phyloP scores from a whole-genome alignment of 768 basidiomycete species.

The Tylopilus sp. region DNA sequence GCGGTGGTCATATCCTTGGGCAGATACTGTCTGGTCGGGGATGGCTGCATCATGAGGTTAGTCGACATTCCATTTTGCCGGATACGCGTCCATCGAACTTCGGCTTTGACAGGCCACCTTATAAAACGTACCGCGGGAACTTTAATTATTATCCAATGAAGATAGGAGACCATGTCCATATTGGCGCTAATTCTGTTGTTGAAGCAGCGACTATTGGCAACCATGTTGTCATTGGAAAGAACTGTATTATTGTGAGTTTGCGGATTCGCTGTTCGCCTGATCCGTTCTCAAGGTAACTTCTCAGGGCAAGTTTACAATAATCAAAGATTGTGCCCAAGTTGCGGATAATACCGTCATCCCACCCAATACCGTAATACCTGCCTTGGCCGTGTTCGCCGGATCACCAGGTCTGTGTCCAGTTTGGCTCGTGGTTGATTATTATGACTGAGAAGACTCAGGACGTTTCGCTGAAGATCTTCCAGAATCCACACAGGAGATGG shows the following conservation, averaged over 20 bases:
- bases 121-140: constrained; percentile 85
- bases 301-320: constrained; percentile 94
- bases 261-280: background rate
- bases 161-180: constrained; percentile 92
- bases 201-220: constrained; percentile 96
- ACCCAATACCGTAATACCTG: constrained; percentile 90
- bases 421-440: background rate
- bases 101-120: constrained; percentile 57
- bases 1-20: constrained; percentile 93
- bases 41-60: constrained; percentile 85
- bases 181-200: constrained; percentile 83
- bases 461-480: constrained; percentile 81
- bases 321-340: constrained; percentile 92
- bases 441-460: constrained; percentile 43
- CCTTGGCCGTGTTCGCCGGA: constrained; percentile 79
- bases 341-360: constrained; percentile 88
- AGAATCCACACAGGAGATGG: constrained; percentile 90
- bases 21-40: constrained; percentile 87
- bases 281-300: background rate
- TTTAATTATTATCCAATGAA: constrained; percentile 99
- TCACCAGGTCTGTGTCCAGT: constrained; percentile 67
- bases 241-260: constrained; percentile 82
- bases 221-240: constrained; percentile 92
- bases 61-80: constrained; percentile 13
- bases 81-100: background rate